Base-by-base conservation (phyloP, 257 asterid genomes). In the Rehmannia glutinosa region DNA sequence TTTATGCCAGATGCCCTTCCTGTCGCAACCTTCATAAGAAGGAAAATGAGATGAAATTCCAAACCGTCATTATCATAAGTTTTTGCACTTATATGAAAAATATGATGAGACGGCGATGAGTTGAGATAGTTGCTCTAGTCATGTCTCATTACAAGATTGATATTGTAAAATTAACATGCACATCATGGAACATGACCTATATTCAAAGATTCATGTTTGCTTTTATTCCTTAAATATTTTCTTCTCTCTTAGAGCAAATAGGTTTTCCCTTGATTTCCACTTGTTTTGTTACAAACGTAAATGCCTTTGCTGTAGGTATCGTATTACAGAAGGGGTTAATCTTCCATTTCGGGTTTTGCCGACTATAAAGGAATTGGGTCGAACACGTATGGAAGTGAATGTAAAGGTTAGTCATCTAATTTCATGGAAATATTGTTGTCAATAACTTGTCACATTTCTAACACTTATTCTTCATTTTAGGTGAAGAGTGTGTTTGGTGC, bases 401-500 rank as follows among this genome's bases (percentile, higher is more conserved):
- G 97, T 94, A 20, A 94, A 91, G 99, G 99, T 91, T 76, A 70
- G 91, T 76, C 59, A 49, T 74, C 64, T 66, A 53, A 64, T 61
- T 68, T 68, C 64, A 39, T 53, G 33, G 60, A 25, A 41, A 32
- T 35, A 52, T 64, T 2, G 11, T 25, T 46, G 43, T 39, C 20
- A 33, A 21, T 33, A 20, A 39, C 46, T 4, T 17, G 28, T n/a
- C 32, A 62, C 50, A 12, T 16, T 15, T 55, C 54, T 49, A 8
- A 62, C 66, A 24, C 30, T 57, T 58, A 20, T 64, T 39, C 68
- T 27, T 70, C 35, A 64, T 79, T 75, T 75, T 83, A 94, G 99
- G 99, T 94, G 55, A 94, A 94, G 87, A 94, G 99, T 83, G 97
- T 94, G 63, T 94, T 91, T 61, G 97, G 99, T 62, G 97, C 99